A percentile compares a stretch with the other conserved stretches of the same genome.
Evolutionary conservation across 495 filamentous ascomycete species (phyloP).

Genomic region (Delitschia confertaspora): DNA sequence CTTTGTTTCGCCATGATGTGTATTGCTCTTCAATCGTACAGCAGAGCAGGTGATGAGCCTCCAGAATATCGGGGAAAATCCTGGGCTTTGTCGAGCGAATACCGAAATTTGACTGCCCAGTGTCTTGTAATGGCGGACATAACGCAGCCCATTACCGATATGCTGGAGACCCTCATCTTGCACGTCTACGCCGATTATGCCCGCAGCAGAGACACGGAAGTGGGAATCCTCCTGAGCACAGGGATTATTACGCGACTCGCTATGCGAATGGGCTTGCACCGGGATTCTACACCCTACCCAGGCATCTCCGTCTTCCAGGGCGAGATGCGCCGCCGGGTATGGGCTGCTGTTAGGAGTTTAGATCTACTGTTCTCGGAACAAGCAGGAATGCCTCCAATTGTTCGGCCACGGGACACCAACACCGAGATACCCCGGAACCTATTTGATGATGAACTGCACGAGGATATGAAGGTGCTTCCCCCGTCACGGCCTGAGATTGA

Average conservation of each 20-base stretch:
- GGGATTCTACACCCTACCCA: constrained; percentile 77
- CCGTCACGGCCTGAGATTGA: constrained; percentile 64
- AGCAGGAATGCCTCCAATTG: constrained; percentile 81
- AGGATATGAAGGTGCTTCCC: constrained; percentile 67
- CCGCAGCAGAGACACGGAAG: constrained; percentile 69
- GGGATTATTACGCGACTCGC: constrained; percentile 77
- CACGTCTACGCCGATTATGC: constrained; percentile 76
- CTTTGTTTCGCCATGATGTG: constrained; percentile 82
- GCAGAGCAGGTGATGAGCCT: constrained; percentile 83
- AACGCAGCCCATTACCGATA: constrained; percentile 72
- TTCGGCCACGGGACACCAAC: constrained; percentile 73
- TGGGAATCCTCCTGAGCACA: constrained; percentile 70
- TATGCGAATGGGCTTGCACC: constrained; percentile 92
- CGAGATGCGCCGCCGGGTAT: constrained; percentile 84
- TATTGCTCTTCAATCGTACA: constrained; percentile 84
- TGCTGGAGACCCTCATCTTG: constrained; percentile 83
- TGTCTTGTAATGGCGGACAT: constrained; percentile 83
- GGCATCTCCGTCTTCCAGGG: constrained; percentile 78
- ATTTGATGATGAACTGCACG: constrained; percentile 87
- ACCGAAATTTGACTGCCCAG: constrained; percentile 74
- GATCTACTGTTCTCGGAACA: constrained; percentile 90
- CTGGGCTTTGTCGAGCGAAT: constrained; percentile 62
- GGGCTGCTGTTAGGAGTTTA: constrained; percentile 71
- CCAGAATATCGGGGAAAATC: constrained; percentile 55
- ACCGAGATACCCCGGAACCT: constrained; percentile 79